Base-by-base conservation (phyloP, 768 basidiomycete genomes). In the Tulasnella sp. region DNA sequence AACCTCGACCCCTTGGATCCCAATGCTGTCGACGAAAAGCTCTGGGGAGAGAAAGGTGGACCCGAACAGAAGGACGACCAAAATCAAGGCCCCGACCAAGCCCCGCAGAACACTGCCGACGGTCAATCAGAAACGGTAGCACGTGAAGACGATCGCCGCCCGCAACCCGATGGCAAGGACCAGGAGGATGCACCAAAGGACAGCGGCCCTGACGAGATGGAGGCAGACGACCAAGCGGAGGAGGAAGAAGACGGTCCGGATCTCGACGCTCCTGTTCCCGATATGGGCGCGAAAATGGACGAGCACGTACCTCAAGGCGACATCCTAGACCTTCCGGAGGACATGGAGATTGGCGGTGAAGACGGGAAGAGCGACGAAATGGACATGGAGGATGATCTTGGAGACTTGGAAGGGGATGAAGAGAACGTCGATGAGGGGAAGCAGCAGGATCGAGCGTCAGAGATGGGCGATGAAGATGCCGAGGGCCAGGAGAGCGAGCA, bases 11-110 rank as follows among this genome's bases (percentile, higher is more conserved):
- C 91, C 2, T 87, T 89, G 24, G 97, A 98, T 85, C 93, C 94
- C 12, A 88, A 90, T 36, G 92, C 92, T 0, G 90, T 98, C 21
- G 97, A 99, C 83, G 97, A 99, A 86, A 98, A 99, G 86, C 87
- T 99, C 82, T 99, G 98, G 97, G 96, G 94, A 27, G 94, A 97
- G 81, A 93, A 97, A 82, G 85, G 87, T 74, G 90, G 89, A 18
- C 88, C 90, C 5, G 87, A 89, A 38, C 88, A 68, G 31, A 68
- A 27, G 7, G 62, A 68, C 27, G 62, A 77, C 58, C 71, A 74
- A 68, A 68, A 73, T 14, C 72, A 27, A 16, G 42, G 88, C 18
- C 86, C 88, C 31, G 84, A 87, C n/a, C 85, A 85, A 38, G 88
- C 91, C 71, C 89, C 90, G 71, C 90, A 91, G 83, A 86, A 88